Conservation (phyloP, 306 rosid species). For the Hippophae tibetana region DNA sequence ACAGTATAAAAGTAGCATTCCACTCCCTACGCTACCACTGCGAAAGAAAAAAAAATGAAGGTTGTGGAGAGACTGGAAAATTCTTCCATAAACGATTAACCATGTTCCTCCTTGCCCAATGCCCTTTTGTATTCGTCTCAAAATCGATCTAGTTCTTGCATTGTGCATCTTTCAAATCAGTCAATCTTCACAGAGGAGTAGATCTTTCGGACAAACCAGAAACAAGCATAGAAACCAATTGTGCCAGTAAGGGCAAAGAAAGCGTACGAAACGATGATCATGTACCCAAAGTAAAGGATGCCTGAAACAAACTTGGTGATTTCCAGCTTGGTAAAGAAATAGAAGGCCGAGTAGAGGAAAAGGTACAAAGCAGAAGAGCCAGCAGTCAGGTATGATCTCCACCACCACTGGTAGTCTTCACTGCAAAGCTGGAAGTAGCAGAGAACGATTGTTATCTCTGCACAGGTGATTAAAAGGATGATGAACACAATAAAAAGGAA, state of each 20-base stretch:
- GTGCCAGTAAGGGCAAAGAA: conserved; percentile 93
- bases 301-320: conserved; percentile 90
- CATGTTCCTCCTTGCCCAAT: not conserved
- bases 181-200: conserved; percentile 97
- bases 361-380: conserved; percentile 97
- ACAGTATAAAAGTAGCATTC: conserved; percentile 27
- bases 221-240: conserved; percentile 93
- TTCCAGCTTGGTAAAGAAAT: conserved; percentile 91
- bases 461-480: conserved; percentile 86
- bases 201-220: conserved; percentile 95
- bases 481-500: conserved; percentile 90
- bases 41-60: conserved; percentile 4
- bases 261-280: conserved; percentile 77
- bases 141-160: conserved; percentile 12
- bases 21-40: conserved; percentile 37
- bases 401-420: conserved; percentile 99
- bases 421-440: conserved; percentile 99
- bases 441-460: conserved; percentile 89
- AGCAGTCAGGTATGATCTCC: conserved; percentile 97
- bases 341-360: conserved; percentile 87
- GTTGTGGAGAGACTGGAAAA: conserved; percentile 20
- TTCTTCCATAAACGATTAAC: conserved; percentile 21
- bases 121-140: conserved; percentile 2
- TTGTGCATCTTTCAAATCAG: conserved; percentile 36
- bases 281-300: conserved; percentile 85